Conservation (phyloP, 2,329 filamentous ascomycete genomes). For the Penicillium concentricum region DNA sequence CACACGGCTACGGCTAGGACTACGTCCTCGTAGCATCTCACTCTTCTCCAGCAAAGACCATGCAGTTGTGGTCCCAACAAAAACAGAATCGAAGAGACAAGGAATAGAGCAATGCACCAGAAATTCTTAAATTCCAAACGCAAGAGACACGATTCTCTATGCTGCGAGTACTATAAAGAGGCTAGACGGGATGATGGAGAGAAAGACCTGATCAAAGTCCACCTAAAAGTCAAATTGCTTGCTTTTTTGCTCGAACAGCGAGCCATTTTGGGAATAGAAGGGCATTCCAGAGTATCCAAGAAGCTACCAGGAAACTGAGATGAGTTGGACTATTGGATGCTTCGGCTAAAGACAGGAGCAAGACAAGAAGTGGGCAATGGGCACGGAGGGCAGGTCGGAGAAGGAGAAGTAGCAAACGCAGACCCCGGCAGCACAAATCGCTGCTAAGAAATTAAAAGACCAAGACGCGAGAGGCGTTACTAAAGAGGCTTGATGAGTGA, state of each 20-base stretch:
- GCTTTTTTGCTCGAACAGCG: neutral
- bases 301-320: neutral
- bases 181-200: neutral
- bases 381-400: neutral
- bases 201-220: neutral
- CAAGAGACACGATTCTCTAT: neutral
- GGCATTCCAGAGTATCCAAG: neutral
- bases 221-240: neutral
- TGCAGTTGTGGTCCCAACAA: neutral
- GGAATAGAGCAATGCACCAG: neutral
- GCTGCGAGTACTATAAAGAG: neutral
- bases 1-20: no score
- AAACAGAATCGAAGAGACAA: neutral
- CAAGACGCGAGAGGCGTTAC: no score
- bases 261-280: neutral
- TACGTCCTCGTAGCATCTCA: no score
- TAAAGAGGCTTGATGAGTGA: no score
- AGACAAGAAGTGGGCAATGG: neutral
- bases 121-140: neutral
- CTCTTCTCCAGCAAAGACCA: neutral
- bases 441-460: neutral
- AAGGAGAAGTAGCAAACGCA: neutral
- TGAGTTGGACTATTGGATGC: neutral
- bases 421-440: no score
- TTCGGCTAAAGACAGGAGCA: neutral